Percentiles rank a stretch among this genome's conserved stretches.
Evolutionary conservation across 73 alveolate species (phyloP).

Genomic region (Effrenium voratum): DNA sequence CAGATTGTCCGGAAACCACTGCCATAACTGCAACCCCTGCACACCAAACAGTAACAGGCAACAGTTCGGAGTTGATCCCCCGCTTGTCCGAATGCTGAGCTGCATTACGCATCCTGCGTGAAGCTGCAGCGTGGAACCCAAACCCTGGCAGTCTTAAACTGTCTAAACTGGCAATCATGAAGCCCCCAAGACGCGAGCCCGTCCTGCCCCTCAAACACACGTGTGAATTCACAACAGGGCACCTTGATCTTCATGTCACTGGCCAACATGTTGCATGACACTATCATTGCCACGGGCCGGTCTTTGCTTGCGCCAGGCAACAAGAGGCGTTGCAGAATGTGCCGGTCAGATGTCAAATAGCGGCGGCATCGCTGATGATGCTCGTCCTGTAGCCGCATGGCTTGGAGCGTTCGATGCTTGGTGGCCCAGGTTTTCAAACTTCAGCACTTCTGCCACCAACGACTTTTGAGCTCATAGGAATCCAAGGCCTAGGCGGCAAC

Average conservation of each 20-base stretch:
- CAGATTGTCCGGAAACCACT: too few species aligned
- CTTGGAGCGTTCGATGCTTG: not conserved
- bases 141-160: too few species aligned
- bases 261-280: not conserved
- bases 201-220: not conserved
- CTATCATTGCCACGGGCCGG: not conserved
- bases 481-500: not conserved
- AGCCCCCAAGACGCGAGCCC: not conserved
- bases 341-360: constrained; percentile 27
- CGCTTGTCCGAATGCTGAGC: too few species aligned
- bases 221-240: not conserved
- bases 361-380: constrained; percentile 31
- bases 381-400: not conserved
- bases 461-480: not conserved
- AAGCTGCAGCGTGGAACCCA: too few species aligned
- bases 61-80: too few species aligned
- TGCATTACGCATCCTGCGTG: too few species aligned
- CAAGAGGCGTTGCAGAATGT: constrained; percentile 3
- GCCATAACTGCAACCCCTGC: too few species aligned
- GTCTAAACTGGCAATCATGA: too few species aligned
- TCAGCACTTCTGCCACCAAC: not conserved
- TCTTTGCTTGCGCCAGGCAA: not conserved
- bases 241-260: not conserved
- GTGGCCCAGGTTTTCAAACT: not conserved
- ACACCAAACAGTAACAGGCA: too few species aligned